Conservation (phyloP, 495 filamentous ascomycete genomes). For the Penicillium crystallinum region DNA sequence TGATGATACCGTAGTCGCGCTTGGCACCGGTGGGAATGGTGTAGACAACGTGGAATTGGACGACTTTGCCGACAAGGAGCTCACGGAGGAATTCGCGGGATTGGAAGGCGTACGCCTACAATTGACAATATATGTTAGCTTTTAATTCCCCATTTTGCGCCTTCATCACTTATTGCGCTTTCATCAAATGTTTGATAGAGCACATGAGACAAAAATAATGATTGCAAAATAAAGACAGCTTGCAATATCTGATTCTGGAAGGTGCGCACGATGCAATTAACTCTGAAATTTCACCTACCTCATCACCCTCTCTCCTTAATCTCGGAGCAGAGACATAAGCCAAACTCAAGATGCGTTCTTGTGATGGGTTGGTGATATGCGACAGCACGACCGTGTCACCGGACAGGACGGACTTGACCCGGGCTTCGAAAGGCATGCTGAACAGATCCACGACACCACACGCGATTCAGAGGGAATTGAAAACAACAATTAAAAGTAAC, state of each 20-base stretch:
- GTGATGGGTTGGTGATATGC: constrained; percentile 64
- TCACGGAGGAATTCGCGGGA: constrained; percentile 88
- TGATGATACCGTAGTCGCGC: constrained; percentile 80
- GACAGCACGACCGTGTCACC: constrained; percentile 86
- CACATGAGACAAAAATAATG: not conserved
- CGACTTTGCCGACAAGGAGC: constrained; percentile 74
- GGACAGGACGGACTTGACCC: constrained; percentile 88
- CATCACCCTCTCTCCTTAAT: constrained; percentile 82
- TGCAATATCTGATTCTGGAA: not conserved
- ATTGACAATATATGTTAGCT: not conserved
- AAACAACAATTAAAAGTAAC: constrained; percentile 13
- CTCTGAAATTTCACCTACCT: constrained; percentile 47
- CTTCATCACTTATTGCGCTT: not conserved
- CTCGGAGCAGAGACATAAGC: constrained; percentile 88
- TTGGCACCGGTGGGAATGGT: constrained; percentile 72
- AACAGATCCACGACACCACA: constrained; percentile 13
- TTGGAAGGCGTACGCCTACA: constrained; percentile 75
- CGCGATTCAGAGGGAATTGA: constrained; percentile 10
- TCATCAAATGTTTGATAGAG: not conserved
- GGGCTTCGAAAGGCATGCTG: constrained; percentile 57
- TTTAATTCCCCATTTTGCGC: not conserved
- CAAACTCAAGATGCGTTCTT: constrained; percentile 79
- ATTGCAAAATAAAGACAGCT: not conserved
- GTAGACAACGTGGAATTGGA: constrained; percentile 81
- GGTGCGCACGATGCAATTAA: not conserved